These are phyloP conservation scores for Claviceps digitariae DNA, from an alignment of 2,329 filamentous ascomycete species.

Conservation along the genomic window DNA sequence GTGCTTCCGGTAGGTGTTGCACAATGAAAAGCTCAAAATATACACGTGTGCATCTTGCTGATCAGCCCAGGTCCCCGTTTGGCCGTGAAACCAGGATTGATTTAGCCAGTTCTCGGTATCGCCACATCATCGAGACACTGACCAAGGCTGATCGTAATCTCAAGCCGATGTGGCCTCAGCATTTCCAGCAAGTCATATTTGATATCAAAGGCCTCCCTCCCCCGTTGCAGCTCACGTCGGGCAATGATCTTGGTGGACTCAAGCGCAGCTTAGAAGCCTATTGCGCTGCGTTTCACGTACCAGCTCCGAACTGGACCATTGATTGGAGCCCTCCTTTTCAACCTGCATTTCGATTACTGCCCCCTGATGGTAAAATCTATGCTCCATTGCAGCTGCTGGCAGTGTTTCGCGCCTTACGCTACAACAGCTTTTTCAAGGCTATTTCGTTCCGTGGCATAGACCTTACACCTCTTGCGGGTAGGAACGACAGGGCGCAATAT, in stretches of 20 bases:
- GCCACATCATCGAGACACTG: conserved; percentile 39
- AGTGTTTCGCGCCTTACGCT: conserved; percentile 40
- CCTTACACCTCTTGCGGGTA: conserved; percentile 25
- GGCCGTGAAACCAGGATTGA: conserved; percentile 31
- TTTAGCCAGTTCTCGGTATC: conserved; percentile 40
- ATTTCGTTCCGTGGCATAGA: conserved; percentile 42
- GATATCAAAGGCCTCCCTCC: conserved; percentile 37
- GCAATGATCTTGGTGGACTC: conserved; percentile 41
- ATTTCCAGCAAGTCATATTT: conserved; percentile 40
- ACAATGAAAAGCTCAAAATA: not conserved
- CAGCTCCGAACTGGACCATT: conserved; percentile 37
- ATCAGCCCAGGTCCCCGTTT: conserved; percentile 23
- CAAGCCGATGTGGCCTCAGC: conserved; percentile 44
- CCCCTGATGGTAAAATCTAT: conserved; percentile 27
- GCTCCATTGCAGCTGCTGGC: conserved; percentile 40
- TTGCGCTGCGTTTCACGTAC: conserved; percentile 36
- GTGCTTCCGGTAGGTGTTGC: conserved; percentile 33
- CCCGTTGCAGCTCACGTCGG: conserved; percentile 38
- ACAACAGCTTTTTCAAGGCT: conserved; percentile 46
- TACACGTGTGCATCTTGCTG: not conserved
- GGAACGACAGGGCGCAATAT: conserved; percentile 29
- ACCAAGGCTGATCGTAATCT: conserved; percentile 41
- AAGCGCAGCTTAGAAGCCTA: conserved; percentile 42
- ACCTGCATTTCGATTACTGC: conserved; percentile 41
- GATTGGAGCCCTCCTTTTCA: conserved; percentile 27